Conservation (phyloP, 148 eudicot genomes). For the Salicornia ramosissima region DNA sequence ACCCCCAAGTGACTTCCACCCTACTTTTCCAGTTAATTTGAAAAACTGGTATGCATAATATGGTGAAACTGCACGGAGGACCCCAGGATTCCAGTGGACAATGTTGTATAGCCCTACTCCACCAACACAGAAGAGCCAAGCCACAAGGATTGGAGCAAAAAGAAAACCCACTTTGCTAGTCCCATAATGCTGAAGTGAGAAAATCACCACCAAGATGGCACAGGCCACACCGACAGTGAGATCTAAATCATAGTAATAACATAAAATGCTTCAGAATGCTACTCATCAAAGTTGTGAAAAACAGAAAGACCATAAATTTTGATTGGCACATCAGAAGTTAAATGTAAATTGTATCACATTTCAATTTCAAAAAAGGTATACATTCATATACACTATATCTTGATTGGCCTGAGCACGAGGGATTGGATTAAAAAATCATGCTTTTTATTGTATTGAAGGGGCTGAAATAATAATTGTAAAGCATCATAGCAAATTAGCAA, state of each 20-base stretch:
- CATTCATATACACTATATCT: neutral
- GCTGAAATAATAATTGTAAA: no score
- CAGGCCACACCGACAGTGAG: conserved; percentile 26
- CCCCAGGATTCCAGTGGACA: conserved; percentile 41
- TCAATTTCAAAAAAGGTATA: neutral
- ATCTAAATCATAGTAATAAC: conserved; percentile 26
- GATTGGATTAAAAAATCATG: neutral
- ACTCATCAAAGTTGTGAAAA: neutral
- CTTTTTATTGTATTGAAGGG: no score
- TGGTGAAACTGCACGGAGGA: conserved; percentile 42
- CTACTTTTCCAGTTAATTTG: conserved; percentile 33
- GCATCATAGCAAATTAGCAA: neutral
- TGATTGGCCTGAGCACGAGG: neutral
- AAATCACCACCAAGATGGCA: conserved; percentile 38
- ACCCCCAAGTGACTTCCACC: conserved; percentile 49
- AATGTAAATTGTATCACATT: neutral
- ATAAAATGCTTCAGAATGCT: conserved; percentile 3
- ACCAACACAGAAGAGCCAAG: conserved; percentile 44
- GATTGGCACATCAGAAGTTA: neutral
- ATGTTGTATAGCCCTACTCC: conserved; percentile 46
- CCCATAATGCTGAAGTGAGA: conserved; percentile 46
- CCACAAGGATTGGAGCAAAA: conserved; percentile 43
- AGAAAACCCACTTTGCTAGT: conserved; percentile 44
- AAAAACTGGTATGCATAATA: conserved; percentile 40
- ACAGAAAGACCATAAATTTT: neutral